Conservation (phyloP, 1,284 basidiomycete species). For the Trichosporon sp. region DNA sequence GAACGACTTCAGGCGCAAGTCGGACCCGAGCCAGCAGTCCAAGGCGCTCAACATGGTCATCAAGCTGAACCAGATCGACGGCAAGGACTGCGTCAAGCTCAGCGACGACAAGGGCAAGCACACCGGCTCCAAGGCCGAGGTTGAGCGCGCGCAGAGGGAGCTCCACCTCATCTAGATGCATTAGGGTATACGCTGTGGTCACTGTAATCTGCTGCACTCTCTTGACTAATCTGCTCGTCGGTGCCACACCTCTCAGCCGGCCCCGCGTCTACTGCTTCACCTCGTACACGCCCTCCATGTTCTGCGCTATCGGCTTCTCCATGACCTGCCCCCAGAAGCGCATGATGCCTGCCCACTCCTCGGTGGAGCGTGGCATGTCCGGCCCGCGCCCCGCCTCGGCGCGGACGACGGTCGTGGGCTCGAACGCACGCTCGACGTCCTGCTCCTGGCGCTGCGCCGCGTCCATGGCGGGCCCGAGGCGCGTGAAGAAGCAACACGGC, state of each 20-base stretch:
- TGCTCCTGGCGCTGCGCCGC: slow-evolving; percentile 46
- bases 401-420: slow-evolving; percentile 52
- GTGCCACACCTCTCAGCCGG: background rate
- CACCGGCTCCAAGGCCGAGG: slow-evolving; percentile 43
- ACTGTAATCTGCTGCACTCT: background rate
- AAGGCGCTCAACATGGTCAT: slow-evolving; percentile 89
- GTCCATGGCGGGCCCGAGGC: slow-evolving; percentile 50
- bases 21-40: slow-evolving; percentile 59
- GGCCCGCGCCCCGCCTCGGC: slow-evolving; percentile 47
- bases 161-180: slow-evolving; percentile 24
- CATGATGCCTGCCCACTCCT: slow-evolving; percentile 80
- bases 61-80: slow-evolving; percentile 72
- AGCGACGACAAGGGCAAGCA: slow-evolving; percentile 79
- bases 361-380: slow-evolving; percentile 69
- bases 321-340: slow-evolving; percentile 75
- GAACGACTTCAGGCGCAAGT: slow-evolving; percentile 73
- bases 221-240: no score
- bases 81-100: slow-evolving; percentile 74
- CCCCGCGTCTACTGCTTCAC: slow-evolving; percentile 49
- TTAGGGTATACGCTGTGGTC: background rate
- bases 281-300: slow-evolving; percentile 67
- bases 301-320: slow-evolving; percentile 52
- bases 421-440: slow-evolving; percentile 61
- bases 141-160: slow-evolving; percentile 37
- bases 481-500: slow-evolving; percentile 62